These are phyloP conservation scores for Leccinum longicurvipes DNA, from an alignment of 768 basidiomycete genomes.

Conservation along the genomic window DNA sequence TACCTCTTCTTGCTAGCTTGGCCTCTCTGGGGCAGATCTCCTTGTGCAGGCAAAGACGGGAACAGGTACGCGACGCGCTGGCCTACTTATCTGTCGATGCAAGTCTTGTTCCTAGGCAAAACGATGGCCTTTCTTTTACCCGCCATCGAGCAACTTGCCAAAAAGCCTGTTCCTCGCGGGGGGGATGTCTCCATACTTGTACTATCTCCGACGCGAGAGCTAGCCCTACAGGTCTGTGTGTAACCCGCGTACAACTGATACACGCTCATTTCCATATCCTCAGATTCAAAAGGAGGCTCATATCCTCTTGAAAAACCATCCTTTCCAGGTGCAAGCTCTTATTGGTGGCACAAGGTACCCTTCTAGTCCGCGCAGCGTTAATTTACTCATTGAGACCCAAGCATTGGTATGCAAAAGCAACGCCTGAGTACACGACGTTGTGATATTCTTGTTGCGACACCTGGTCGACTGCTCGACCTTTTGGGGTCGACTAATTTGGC, in stretches of 20 bases:
- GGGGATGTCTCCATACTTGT: conserved; percentile 56
- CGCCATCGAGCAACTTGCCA: conserved; percentile 61
- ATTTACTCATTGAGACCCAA: conserved; percentile 9
- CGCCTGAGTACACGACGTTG: conserved; percentile 29
- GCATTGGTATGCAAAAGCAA: conserved; percentile 25
- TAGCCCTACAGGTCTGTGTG: conserved; percentile 64
- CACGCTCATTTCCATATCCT: conserved; percentile 27
- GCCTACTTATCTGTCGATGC: neutral
- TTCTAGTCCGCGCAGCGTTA: neutral
- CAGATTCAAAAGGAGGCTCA: conserved; percentile 62
- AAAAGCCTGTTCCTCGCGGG: conserved; percentile 32
- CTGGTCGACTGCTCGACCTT: conserved; percentile 73
- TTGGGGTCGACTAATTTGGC: conserved; percentile 44
- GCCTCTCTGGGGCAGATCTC: conserved; percentile 42
- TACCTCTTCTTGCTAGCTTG: conserved; percentile 26
- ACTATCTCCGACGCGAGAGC: conserved; percentile 69
- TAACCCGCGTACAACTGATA: neutral
- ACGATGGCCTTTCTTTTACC: conserved; percentile 77
- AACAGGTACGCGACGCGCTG: conserved; percentile 43
- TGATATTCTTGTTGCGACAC: conserved; percentile 69
- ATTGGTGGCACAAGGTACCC: conserved; percentile 55
- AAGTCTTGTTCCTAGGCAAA: conserved; percentile 41
- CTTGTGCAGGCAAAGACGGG: conserved; percentile 57
- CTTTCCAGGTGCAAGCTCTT: conserved; percentile 43
- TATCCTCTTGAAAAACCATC: conserved; percentile 39